Conservation (phyloP, 805 yeast species). For the Metschnikowia picachoensis region DNA sequence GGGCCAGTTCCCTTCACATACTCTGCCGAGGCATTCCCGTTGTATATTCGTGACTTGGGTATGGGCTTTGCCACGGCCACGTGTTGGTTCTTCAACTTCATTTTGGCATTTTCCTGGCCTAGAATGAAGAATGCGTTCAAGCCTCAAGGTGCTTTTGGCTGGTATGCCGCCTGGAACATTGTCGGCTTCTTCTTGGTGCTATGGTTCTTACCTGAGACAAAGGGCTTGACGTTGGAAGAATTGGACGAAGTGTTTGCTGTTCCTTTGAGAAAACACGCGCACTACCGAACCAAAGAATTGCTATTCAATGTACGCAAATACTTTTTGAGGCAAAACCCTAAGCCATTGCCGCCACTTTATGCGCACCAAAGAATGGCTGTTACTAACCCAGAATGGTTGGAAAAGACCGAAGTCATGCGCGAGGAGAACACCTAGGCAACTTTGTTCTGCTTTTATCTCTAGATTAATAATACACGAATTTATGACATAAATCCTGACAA, state of each 20-base stretch:
- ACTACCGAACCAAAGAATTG: conserved; percentile 29
- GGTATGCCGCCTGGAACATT: conserved; percentile 82
- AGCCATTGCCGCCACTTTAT: conserved; percentile 54
- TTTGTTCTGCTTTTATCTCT: too few relatives aligned
- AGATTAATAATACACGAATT: too few relatives aligned
- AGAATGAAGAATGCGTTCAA: conserved; percentile 60
- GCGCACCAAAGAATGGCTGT: conserved; percentile 57
- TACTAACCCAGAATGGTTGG: conserved; percentile 59
- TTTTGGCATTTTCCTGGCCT: conserved; percentile 78
- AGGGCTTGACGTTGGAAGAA: conserved; percentile 69
- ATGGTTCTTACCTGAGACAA: conserved; percentile 70
- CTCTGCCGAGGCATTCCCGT: conserved; percentile 80
- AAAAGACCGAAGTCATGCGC: conserved; percentile 51
- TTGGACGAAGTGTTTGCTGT: conserved; percentile 70
- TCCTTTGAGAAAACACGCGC: conserved; percentile 53
- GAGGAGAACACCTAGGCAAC: conserved; percentile 31
- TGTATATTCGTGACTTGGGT: conserved; percentile 75
- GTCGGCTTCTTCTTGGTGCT: conserved; percentile 67
- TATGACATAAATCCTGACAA: too few relatives aligned
- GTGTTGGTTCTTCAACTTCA: conserved; percentile 70
- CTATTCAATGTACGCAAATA: conserved; percentile 43
- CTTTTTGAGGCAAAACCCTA: conserved; percentile 42
- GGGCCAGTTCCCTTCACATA: conserved; percentile 91
- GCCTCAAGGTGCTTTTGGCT: conserved; percentile 84
- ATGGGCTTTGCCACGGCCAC: conserved; percentile 77